These are phyloP conservation scores for Lagerstroemia speciosa DNA, from an alignment of 345 rosid species.

Conservation along the genomic window DNA sequence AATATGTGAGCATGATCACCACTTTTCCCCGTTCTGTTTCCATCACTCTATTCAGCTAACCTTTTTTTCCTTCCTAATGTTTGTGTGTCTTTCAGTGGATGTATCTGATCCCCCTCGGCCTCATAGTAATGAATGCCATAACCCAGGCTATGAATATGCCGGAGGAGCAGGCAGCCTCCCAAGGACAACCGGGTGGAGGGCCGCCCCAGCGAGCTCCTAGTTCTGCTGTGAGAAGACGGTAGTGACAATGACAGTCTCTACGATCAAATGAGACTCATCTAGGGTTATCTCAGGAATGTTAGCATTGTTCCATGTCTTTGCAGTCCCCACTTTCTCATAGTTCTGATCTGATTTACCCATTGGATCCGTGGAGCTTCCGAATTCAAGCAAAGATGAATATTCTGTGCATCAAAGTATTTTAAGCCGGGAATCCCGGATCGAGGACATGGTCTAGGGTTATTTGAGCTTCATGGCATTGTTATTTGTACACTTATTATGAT, in stretches of 20 bases:
- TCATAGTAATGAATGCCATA: slow-evolving; percentile 77
- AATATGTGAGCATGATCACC: slow-evolving; percentile 60
- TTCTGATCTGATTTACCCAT: background rate
- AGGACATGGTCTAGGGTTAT: background rate
- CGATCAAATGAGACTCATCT: background rate
- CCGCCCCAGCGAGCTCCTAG: slow-evolving; percentile 14
- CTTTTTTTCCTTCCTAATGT: background rate
- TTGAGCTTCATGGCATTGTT: background rate
- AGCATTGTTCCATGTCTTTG: background rate
- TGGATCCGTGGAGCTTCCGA: background rate
- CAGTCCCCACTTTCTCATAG: background rate
- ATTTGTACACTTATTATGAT: background rate
- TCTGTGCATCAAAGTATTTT: background rate
- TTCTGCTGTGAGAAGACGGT: slow-evolving; percentile 18
- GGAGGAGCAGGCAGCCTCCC: slow-evolving; percentile 63
- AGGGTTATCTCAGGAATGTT: background rate
- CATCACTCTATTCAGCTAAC: background rate
- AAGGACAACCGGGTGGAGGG: slow-evolving; percentile 25
- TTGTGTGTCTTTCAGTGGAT: slow-evolving; percentile 58
- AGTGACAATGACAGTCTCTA: background rate
- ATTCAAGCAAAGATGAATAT: background rate
- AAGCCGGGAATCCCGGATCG: background rate
- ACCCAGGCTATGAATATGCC: slow-evolving; percentile 94
- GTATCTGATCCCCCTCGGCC: slow-evolving; percentile 86
- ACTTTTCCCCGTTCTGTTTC: background rate